Percentiles rank a stretch among this genome's conserved stretches.
phyloP scores from a whole-genome alignment of 176 grass and related monocot genomes.

The Phyllostachys edulis region DNA sequence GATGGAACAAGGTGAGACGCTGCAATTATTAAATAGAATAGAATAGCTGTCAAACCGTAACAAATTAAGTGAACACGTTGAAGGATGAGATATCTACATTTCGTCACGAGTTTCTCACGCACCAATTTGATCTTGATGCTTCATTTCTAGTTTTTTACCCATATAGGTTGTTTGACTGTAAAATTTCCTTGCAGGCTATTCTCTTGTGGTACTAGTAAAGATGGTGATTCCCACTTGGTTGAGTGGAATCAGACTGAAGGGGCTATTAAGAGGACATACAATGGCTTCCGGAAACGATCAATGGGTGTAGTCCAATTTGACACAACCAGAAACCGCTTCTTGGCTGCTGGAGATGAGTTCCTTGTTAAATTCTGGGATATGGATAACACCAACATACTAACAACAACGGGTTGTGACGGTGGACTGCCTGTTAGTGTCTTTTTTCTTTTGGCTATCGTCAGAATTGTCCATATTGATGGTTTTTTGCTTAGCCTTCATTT shows the following conservation, averaged over 20 bases:
- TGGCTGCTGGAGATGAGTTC: conserved; percentile 97
- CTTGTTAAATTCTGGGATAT: conserved; percentile 99
- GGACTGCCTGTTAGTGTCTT: conserved; percentile 80
- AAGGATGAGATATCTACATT: no score
- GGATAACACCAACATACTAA: conserved; percentile 85
- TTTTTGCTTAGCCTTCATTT: neutral
- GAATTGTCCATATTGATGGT: neutral
- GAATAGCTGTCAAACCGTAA: neutral
- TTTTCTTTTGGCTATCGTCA: neutral
- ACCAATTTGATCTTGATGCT: neutral
- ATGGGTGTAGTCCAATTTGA: conserved; percentile 93
- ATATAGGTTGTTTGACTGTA: conserved; percentile 10
- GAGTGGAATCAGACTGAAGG: conserved; percentile 99
- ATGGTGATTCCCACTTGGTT: conserved; percentile 93
- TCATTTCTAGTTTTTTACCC: neutral
- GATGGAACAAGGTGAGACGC: conserved; percentile 78
- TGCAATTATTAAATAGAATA: conserved; percentile 7
- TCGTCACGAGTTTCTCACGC: no score
- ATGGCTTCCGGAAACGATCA: conserved; percentile 88
- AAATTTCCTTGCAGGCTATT: conserved; percentile 64
- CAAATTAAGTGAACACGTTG: conserved; percentile 12
- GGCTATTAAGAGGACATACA: conserved; percentile 88
- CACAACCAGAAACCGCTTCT: conserved; percentile 84
- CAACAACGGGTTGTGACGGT: conserved; percentile 76
- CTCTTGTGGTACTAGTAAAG: conserved; percentile 98